These are phyloP conservation scores for Thuidium tamariscinum DNA, from an alignment of 225 moss, liverwort and hornwort species.

Conservation along the genomic window DNA sequence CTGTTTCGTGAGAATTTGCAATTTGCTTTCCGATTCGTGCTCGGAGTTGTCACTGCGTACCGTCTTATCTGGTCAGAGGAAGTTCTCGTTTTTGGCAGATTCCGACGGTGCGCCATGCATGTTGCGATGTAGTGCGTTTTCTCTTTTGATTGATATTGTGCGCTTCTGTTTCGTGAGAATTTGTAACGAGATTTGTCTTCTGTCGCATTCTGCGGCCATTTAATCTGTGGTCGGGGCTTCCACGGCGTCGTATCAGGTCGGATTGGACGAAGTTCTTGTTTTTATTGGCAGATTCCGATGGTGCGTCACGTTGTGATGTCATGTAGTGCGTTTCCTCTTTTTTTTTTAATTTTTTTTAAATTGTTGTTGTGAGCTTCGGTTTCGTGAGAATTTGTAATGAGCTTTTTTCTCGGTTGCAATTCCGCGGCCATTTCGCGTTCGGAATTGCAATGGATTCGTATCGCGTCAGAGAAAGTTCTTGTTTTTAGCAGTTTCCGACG, in stretches of 20 bases:
- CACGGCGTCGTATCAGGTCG: conserved; percentile 53
- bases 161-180: neutral
- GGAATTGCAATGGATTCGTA: conserved; percentile 11
- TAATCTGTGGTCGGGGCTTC: conserved; percentile 35
- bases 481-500: neutral
- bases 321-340: neutral
- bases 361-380: neutral
- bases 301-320: neutral
- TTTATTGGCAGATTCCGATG: neutral
- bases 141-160: neutral
- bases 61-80: conserved; percentile 11
- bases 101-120: neutral
- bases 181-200: neutral
- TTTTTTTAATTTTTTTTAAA: neutral
- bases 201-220: conserved; percentile 39
- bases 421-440: neutral
- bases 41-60: conserved; percentile 36
- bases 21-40: conserved; percentile 16
- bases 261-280: neutral
- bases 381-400: neutral
- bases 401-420: neutral
- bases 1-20: neutral
- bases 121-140: neutral
- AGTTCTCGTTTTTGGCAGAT: neutral
- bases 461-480: neutral